A percentile compares a stretch with the other conserved stretches of the same genome.
phyloP scores from a whole-genome alignment of 768 basidiomycete species.

The Nidularia sp. region DNA sequence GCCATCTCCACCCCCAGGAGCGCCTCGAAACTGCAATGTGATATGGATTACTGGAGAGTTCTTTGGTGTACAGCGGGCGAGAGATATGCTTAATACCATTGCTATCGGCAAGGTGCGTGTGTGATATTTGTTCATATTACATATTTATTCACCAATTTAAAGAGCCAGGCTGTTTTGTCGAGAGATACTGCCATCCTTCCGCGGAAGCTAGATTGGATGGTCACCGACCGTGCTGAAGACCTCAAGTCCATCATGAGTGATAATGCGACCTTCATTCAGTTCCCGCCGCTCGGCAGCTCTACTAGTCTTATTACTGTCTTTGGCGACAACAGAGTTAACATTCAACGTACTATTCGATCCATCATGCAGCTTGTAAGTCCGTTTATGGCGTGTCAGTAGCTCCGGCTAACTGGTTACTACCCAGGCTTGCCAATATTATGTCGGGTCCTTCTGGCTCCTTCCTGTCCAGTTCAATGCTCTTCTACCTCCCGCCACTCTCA shows the following conservation, averaged over 20 bases:
- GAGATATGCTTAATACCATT: constrained; percentile 91
- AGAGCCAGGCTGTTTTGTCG: constrained; percentile 90
- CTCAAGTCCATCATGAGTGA: constrained; percentile 91
- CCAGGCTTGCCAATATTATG: constrained; percentile 92
- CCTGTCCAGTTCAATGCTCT: constrained; percentile 93
- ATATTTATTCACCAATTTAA: background rate
- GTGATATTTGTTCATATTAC: constrained; percentile 1
- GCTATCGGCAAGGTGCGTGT: constrained; percentile 75
- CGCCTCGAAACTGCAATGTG: constrained; percentile 61
- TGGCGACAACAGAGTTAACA: constrained; percentile 91
- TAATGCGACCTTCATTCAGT: constrained; percentile 93
- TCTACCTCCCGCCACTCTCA: constrained; percentile 77
- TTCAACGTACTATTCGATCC: constrained; percentile 89
- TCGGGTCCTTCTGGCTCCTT: constrained; percentile 96
- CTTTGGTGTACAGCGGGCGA: constrained; percentile 90
- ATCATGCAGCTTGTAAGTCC: constrained; percentile 88
- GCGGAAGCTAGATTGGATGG: constrained; percentile 97
- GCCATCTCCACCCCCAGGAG: constrained; percentile 24
- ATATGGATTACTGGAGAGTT: constrained; percentile 99
- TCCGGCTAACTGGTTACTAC: background rate
- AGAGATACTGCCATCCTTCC: constrained; percentile 92
- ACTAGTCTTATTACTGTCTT: constrained; percentile 91
- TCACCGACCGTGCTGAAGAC: constrained; percentile 94
- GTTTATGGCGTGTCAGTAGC: background rate
- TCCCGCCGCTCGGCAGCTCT: constrained; percentile 88